Percentiles rank a stretch among this genome's conserved stretches.
Conservation (phyloP, 192 early-diverging fungal genomes). For the Backusella luteola region DNA sequence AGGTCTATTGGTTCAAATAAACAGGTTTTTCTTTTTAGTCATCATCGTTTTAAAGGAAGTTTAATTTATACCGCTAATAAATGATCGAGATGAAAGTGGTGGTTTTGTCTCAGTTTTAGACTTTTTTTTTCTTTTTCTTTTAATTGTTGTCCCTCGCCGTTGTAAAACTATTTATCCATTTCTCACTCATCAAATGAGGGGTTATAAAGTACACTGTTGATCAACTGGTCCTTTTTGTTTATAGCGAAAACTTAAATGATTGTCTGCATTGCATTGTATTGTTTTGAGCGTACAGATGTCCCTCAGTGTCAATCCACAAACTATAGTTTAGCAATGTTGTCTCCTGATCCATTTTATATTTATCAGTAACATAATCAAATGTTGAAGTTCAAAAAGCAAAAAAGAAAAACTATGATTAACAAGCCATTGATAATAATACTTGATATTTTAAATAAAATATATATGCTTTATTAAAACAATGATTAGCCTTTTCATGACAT, state of each 20-base stretch:
- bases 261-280: background rate
- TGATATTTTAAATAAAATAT: background rate
- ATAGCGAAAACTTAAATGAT: background rate
- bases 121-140: background rate
- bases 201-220: background rate
- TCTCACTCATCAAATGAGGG: background rate
- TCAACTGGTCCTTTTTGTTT: background rate
- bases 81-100: background rate
- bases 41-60: background rate
- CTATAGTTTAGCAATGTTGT: background rate
- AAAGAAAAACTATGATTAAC: background rate
- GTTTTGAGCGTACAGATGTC: background rate
- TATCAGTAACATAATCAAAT: background rate
- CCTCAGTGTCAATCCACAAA: background rate
- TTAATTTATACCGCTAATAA: background rate
- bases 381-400: background rate
- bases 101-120: conserved; percentile 2
- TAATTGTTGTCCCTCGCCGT: background rate
- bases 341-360: background rate
- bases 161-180: background rate
- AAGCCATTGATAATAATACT: background rate
- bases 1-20: too few relatives aligned
- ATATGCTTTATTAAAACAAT: background rate
- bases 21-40: background rate
- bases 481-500: background rate